Evolutionary conservation across 495 filamentous ascomycete species (phyloP).

Genomic region (Lophiostoma macrostomum): DNA sequence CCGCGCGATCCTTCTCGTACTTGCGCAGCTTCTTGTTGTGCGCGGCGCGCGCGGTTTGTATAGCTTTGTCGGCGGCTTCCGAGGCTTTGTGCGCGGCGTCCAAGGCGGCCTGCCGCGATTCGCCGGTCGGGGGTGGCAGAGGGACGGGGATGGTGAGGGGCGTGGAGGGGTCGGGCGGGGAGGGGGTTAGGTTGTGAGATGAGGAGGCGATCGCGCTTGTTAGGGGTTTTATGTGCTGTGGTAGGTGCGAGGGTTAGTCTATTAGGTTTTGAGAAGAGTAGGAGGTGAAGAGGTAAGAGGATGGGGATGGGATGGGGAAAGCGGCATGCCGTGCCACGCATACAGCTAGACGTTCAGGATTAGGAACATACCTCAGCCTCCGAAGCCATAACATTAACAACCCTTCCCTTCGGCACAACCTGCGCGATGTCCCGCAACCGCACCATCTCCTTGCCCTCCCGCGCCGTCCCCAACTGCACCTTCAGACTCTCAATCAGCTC

Average conservation of each 20-base stretch:
- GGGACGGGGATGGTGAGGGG: conserved; percentile 67
- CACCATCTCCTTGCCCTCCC: conserved; percentile 46
- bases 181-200: conserved; percentile 69
- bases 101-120: conserved; percentile 53
- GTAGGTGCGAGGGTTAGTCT: too few relatives aligned
- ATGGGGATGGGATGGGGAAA: too few relatives aligned
- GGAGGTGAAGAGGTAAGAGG: too few relatives aligned
- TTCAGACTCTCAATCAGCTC: conserved; percentile 62
- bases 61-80: conserved; percentile 53
- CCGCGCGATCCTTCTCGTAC: conserved; percentile 54
- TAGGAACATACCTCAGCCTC: conserved; percentile 55
- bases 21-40: conserved; percentile 66
- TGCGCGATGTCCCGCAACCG: conserved; percentile 71
- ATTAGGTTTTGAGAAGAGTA: too few relatives aligned
- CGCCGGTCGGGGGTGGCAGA: conserved; percentile 67
- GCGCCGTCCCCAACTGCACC: conserved; percentile 49
- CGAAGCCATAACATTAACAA: conserved; percentile 61
- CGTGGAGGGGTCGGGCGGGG: conserved; percentile 60
- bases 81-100: conserved; percentile 58
- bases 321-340: too few relatives aligned
- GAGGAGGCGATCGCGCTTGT: conserved; percentile 66
- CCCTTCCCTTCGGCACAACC: conserved; percentile 68
- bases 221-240: conserved; percentile 66
- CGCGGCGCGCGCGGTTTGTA: conserved; percentile 54
- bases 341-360: too few relatives aligned